A percentile compares a stretch with the other conserved stretches of the same genome.
These are phyloP conservation scores for Ustilago cynodontis DNA, from an alignment of 1,284 basidiomycete genomes.

Conservation along the genomic window DNA sequence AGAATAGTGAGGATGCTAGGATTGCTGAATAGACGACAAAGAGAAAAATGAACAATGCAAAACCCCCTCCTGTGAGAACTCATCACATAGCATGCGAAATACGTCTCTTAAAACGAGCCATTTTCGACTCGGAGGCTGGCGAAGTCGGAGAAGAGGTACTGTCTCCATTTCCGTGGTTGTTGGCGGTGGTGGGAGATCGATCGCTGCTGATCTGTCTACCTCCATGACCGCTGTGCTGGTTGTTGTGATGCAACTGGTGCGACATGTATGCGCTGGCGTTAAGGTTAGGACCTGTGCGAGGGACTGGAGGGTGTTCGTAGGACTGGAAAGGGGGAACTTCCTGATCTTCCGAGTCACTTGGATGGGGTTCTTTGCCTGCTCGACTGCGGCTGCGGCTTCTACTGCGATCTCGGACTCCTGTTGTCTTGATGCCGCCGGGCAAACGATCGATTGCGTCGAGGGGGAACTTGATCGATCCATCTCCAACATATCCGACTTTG, in stretches of 20 bases:
- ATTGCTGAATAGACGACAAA: background rate
- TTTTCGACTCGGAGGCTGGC: constrained; percentile 30
- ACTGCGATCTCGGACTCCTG: constrained; percentile 7
- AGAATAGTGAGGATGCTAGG: background rate
- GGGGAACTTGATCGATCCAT: constrained; percentile 16
- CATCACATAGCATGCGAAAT: constrained; percentile 44
- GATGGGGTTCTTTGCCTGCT: constrained; percentile 19
- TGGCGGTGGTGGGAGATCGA: background rate
- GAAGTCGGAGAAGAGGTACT: constrained; percentile 14
- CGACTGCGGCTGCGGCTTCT: constrained; percentile 36
- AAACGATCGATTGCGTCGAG: constrained; percentile 8
- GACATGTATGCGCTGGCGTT: constrained; percentile 47
- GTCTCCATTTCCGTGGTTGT: background rate
- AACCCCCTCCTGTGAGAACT: background rate
- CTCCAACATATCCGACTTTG: constrained; percentile 1
- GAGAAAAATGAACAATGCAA: background rate
- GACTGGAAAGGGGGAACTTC: constrained; percentile 35
- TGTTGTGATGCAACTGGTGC: constrained; percentile 26
- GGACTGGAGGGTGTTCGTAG: constrained; percentile 26
- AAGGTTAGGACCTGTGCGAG: constrained; percentile 44
- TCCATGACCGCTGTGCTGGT: constrained; percentile 1
- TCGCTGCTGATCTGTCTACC: constrained; percentile 19
- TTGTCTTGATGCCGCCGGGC: constrained; percentile 5
- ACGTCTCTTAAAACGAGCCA: constrained; percentile 36
- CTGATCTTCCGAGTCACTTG: constrained; percentile 29